Base-by-base conservation (phyloP, 1,284 basidiomycete species). In the Sporisorium exsertum region DNA sequence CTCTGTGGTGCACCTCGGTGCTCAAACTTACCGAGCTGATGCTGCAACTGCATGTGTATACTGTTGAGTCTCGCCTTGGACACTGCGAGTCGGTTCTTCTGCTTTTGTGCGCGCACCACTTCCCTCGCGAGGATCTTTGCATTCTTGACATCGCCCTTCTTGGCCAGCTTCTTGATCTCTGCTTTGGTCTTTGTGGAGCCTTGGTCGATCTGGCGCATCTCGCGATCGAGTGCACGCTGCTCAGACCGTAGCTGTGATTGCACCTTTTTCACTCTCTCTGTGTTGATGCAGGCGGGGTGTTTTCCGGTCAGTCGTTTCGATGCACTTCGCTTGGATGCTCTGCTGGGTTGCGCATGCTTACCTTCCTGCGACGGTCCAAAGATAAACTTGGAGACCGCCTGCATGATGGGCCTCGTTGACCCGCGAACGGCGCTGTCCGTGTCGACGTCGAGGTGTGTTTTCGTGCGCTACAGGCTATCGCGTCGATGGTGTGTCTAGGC, bases 321-420 rank as follows among this genome's bases (percentile, higher is more conserved):
- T 9, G 15, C 13, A 18, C 5, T 10, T 8, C n/a, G 16, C 27
- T 18, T 10, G 5, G 49, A 20, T 20, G 27, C 29, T 5, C 7
- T 20, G 27, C 4, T 2, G 9, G 18, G 10, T 15, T 32, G 26
- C n/a, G 49, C 32, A 4, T 32, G 35, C 79, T 59, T 49, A 77
- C 97, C 96, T 86, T 97, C 94, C 37, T 95, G 92, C 0, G 94
- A 93, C 20, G 94, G 95, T 3, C 95, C 95, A 87, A 97, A 97
- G 43, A 98, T 87, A 86, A 95, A 95, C 55, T 93, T 91, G 81
- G 93, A 94, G 77, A 96, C 91, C 33, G 92, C 88, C 86, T 95
- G 93, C 93, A 95, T 94, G 16, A 29, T 64, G 57, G 18, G 43
- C 49, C 32, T 63, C 5, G 37, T 10, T 51, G 24, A 3, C 24